phyloP scores from a whole-genome alignment of 495 filamentous ascomycete species.

The Astrothelium subdiscretum region DNA sequence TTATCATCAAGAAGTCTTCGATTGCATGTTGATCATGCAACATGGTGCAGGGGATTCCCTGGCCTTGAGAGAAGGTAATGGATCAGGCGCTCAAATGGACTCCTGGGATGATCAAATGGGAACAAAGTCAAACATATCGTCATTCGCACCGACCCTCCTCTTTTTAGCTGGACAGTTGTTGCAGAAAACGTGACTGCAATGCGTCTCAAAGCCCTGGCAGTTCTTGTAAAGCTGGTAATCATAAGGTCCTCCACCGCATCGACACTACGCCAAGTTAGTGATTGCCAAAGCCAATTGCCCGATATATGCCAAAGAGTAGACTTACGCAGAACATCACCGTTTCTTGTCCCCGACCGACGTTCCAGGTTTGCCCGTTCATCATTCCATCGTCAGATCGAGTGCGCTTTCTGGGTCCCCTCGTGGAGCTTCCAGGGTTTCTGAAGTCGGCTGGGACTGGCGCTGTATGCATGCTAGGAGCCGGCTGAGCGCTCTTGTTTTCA shows the following conservation, averaged over 20 bases:
- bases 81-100: background rate
- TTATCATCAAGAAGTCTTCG: no score
- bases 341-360: background rate
- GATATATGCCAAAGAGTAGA: background rate
- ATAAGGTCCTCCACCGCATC: background rate
- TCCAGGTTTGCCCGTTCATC: background rate
- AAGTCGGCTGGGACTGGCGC: background rate
- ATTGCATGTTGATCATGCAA: background rate
- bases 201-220: background rate
- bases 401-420: background rate
- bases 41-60: background rate
- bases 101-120: background rate
- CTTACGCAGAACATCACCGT: background rate
- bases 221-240: background rate
- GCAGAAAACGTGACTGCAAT: background rate
- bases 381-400: background rate
- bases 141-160: background rate
- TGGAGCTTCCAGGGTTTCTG: background rate
- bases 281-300: background rate
- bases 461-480: background rate
- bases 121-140: background rate
- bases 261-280: background rate
- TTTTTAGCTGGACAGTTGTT: background rate
- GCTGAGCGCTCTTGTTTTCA: background rate
- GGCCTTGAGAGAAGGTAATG: background rate